Evolutionary conservation across 2,329 filamentous ascomycete species (phyloP).

Genomic region (Chrysosporium queenslandicum): DNA sequence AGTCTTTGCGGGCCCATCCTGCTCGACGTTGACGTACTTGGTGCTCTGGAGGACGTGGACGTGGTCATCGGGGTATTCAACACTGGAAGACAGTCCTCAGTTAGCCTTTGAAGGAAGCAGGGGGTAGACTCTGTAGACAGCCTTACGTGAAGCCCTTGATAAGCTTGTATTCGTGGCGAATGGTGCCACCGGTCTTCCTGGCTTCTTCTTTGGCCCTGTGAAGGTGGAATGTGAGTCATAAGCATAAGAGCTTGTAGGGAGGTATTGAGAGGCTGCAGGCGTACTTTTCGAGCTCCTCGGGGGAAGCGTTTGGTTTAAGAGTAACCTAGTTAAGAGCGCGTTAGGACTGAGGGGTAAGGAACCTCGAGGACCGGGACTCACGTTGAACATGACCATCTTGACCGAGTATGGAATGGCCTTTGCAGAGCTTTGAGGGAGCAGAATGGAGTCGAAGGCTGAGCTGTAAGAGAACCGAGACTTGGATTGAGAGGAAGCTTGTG

Average conservation of each 20-base stretch:
- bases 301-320: slow-evolving; percentile 59
- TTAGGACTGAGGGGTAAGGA: background rate
- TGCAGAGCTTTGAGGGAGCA: background rate
- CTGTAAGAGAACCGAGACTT: background rate
- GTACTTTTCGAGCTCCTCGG: slow-evolving; percentile 59
- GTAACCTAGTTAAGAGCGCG: slow-evolving; percentile 52
- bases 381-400: slow-evolving; percentile 13
- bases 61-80: slow-evolving; percentile 58
- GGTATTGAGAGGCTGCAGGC: slow-evolving; percentile 19
- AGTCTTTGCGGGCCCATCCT: slow-evolving; percentile 58
- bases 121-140: background rate
- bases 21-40: slow-evolving; percentile 70
- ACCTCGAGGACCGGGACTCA: background rate
- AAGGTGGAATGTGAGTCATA: background rate
- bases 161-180: slow-evolving; percentile 71
- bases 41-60: slow-evolving; percentile 56
- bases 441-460: background rate
- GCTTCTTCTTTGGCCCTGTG: slow-evolving; percentile 66
- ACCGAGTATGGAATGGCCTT: background rate
- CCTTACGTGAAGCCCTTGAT: slow-evolving; percentile 85
- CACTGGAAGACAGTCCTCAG: slow-evolving; percentile 42
- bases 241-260: background rate
- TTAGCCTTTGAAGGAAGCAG: background rate
- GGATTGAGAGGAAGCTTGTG: background rate
- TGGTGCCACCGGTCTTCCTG: slow-evolving; percentile 66